Base-by-base conservation (phyloP, 257 asterid genomes). In the Striga asiatica region DNA sequence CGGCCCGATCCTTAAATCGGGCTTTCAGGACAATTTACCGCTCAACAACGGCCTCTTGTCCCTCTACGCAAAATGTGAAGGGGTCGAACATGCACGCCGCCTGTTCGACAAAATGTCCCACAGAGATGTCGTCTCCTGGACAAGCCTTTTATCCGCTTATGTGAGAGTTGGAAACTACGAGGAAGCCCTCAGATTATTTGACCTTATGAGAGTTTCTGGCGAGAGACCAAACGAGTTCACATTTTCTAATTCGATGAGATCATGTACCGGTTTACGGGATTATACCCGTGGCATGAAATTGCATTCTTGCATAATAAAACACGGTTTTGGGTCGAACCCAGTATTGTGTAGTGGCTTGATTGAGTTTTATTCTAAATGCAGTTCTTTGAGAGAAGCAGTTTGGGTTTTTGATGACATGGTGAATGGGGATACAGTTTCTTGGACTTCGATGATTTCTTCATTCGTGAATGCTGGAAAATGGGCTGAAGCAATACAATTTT, bases 391-490 rank as follows among this genome's bases (percentile, higher is more conserved):
- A 3, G 54, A 13, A 47, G 69, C 66, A 11, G 76, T 61, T 50
- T 18, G 18, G 48, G 76, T 71, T 21, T 71, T 71, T 25, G 7
- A 19, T 5, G 50, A 51, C 37, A 55, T 66, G 63, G 63, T 7
- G 1, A 20, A 56, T 21, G 69, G 66, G 10, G 76, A 71, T 56
- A 56, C 51, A 32, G 20, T 71, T 34, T 61, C 72, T 50, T 71
- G 76, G 76, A 71, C 76, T 2, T 34, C 76, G 2, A 61, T 71
- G 66, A 42, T 71, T 61, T 71, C 76, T 34, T 66, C 76, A 2
- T 56, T 61, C 23, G 69, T 50, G 47, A 55, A 56, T 39, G 59
- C 66, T 66, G 69, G 72, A 32, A 22, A 61, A 0, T 56, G 49
- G 58, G 50, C 10, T 54, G 55, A 16, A n/a, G 76, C 69, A 3